Evolutionary conservation across 2,329 filamentous ascomycete species (phyloP).

Genomic region (Laburnicola sp.): DNA sequence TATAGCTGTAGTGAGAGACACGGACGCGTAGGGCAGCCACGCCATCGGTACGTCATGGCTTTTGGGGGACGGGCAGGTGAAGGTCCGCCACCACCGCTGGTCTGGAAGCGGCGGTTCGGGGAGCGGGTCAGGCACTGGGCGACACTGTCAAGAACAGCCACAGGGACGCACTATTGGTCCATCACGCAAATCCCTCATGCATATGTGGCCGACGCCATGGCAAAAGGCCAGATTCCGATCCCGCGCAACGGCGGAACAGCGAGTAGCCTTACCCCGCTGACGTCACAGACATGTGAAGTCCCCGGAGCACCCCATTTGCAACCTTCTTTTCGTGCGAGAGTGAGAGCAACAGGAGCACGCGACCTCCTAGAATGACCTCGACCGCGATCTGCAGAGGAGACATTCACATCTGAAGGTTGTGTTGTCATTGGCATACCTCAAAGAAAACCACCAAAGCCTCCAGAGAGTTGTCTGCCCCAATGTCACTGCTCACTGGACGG

Average conservation of each 20-base stretch:
- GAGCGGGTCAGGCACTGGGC: slow-evolving; percentile 7
- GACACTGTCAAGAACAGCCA: neutral
- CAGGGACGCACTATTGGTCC: slow-evolving; percentile 2
- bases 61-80: slow-evolving; percentile 10
- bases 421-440: too few species aligned
- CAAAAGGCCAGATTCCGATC: neutral
- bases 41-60: slow-evolving; percentile 29
- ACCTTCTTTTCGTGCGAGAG: too few species aligned
- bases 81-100: slow-evolving; percentile 8
- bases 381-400: too few species aligned
- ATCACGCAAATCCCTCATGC: neutral
- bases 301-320: neutral
- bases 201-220: neutral
- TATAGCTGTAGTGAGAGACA: slow-evolving; percentile 14
- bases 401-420: too few species aligned
- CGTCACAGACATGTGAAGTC: too few species aligned
- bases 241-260: slow-evolving; percentile 2
- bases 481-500: too few species aligned
- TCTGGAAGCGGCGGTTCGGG: slow-evolving; percentile 17
- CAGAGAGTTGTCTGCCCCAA: too few species aligned
- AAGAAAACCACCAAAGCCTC: too few species aligned
- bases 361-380: too few species aligned
- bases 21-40: slow-evolving; percentile 14
- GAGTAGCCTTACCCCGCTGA: neutral
- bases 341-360: too few species aligned